Evolutionary conservation across 352 stramenopile genomes (phyloP).

Genomic region (Phytopythium litorale): DNA sequence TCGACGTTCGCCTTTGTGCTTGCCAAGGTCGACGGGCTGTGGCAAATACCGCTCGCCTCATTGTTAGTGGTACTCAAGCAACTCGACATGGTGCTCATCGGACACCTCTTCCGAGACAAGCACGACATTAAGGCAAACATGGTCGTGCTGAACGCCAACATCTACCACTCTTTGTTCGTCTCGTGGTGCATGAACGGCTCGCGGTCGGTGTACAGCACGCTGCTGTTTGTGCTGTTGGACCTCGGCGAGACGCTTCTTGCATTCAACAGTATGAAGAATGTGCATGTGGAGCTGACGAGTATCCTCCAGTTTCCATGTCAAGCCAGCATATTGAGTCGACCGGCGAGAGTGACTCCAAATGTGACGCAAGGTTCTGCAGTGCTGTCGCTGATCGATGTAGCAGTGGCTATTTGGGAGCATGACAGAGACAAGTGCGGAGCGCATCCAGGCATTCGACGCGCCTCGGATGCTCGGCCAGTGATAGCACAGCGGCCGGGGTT

Average conservation of each 20-base stretch:
- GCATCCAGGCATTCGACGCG: background rate
- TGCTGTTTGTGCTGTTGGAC: constrained; percentile 18
- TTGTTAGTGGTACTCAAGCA: constrained; percentile 19
- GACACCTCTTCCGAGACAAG: constrained; percentile 14
- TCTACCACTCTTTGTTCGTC: constrained; percentile 16
- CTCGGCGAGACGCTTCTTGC: constrained; percentile 11
- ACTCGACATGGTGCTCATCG: constrained; percentile 18
- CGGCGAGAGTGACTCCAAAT: background rate
- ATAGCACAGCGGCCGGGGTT: background rate
- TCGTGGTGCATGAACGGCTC: constrained; percentile 23
- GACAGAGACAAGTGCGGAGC: background rate
- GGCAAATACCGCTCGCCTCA: constrained; percentile 14
- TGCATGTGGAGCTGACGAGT: constrained; percentile 3
- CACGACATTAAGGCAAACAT: constrained; percentile 13
- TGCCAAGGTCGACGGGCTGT: background rate
- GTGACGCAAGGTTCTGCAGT: background rate
- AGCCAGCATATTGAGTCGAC: too few species aligned
- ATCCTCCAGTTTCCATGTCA: background rate
- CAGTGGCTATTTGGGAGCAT: constrained; percentile 15
- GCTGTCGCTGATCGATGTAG: constrained; percentile 3
- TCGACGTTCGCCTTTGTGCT: constrained; percentile 21
- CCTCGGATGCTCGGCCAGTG: background rate
- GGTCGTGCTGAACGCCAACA: too few species aligned
- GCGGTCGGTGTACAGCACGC: constrained; percentile 13
- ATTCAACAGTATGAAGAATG: constrained; percentile 5